Evolutionary conservation across 305 asterid species (phyloP).

Genomic region (Solanum hybrid): DNA sequence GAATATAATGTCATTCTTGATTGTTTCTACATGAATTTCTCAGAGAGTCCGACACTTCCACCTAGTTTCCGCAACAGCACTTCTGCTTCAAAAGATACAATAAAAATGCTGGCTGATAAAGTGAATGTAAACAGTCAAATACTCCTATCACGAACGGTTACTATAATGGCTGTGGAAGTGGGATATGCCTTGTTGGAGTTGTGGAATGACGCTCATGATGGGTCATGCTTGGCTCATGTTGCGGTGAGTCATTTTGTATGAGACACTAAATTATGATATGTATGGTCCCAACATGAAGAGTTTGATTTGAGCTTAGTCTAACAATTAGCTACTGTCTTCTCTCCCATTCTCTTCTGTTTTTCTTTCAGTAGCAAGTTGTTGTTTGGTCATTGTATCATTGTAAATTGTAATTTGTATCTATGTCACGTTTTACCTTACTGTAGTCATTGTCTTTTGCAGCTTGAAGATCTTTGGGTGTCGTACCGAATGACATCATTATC

Average conservation of each 20-base stretch:
- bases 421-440: background rate
- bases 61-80: conserved; percentile 82
- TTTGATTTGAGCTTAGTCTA: background rate
- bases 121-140: conserved; percentile 89
- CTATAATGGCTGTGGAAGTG: conserved; percentile 67
- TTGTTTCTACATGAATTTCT: conserved; percentile 76
- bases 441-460: conserved; percentile 35
- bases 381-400: background rate
- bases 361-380: background rate
- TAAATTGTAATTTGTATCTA: background rate
- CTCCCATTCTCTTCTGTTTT: background rate
- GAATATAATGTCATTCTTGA: conserved; percentile 80
- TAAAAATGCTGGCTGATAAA: conserved; percentile 77
- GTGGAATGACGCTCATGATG: conserved; percentile 73
- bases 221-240: conserved; percentile 84
- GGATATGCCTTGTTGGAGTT: conserved; percentile 76
- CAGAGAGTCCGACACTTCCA: conserved; percentile 77
- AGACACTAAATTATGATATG: background rate
- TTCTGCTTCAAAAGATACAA: conserved; percentile 75
- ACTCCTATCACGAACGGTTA: conserved; percentile 89
- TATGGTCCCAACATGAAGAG: background rate
- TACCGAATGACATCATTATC: conserved; percentile 95
- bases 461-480: conserved; percentile 96
- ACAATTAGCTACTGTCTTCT: background rate
- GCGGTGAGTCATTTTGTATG: conserved; percentile 52